Conservation (phyloP, 1,284 basidiomycete genomes). For the Boletus smithii region DNA sequence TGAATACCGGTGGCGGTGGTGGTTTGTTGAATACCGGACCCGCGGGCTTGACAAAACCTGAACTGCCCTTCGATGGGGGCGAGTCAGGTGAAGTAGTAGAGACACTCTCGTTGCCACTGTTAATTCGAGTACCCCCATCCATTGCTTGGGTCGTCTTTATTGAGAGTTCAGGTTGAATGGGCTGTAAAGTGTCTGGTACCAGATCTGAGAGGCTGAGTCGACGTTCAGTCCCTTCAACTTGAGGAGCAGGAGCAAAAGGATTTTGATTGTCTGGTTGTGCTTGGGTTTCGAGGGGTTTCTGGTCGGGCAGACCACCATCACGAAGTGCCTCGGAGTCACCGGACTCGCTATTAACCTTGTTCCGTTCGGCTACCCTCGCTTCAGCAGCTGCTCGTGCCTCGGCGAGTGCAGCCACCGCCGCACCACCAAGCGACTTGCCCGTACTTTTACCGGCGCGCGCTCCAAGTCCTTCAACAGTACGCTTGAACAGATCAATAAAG, state of each 20-base stretch:
- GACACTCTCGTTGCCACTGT: conserved; percentile 29
- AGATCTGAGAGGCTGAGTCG: conserved; percentile 31
- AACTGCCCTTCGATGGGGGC: conserved; percentile 39
- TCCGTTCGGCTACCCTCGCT: conserved; percentile 61
- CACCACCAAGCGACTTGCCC: conserved; percentile 58
- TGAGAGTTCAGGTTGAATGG: background rate
- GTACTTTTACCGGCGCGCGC: conserved; percentile 56
- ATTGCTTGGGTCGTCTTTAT: background rate
- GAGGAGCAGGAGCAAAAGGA: background rate
- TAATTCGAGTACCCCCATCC: background rate
- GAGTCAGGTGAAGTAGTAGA: conserved; percentile 63
- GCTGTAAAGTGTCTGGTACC: conserved; percentile 2
- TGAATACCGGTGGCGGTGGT: conserved; percentile 50
- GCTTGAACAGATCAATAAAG: conserved; percentile 62
- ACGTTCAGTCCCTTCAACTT: conserved; percentile 3
- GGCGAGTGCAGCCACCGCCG: conserved; percentile 59
- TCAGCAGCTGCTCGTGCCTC: conserved; percentile 70
- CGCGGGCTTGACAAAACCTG: conserved; percentile 36
- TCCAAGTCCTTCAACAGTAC: conserved; percentile 64
- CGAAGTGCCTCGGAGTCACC: conserved; percentile 25
- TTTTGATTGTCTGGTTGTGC: conserved; percentile 8
- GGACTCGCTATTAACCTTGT: conserved; percentile 44
- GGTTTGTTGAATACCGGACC: conserved; percentile 56
- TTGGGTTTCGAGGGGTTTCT: conserved; percentile 15
- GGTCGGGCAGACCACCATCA: conserved; percentile 6